Evolutionary conservation across 495 filamentous ascomycete species (phyloP), one percentile per base, ranked within the genome.

Genomic region (Lindgomyces ingoldianus): DNA sequence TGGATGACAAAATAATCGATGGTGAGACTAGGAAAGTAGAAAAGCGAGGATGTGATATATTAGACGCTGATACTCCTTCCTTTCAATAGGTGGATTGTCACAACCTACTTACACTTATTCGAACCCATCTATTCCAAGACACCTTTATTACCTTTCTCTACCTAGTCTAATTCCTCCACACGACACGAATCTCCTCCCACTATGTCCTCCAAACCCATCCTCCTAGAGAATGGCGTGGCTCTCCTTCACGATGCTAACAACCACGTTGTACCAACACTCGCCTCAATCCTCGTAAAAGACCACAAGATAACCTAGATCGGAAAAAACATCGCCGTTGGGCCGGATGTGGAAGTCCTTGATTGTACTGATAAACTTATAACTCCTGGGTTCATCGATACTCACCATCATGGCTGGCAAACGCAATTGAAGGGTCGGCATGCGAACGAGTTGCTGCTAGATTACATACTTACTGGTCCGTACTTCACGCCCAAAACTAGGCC

Each of bases 341-440:
- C 61, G 2, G 44, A 30, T 33, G 21, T 45, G 1, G 63, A 70
- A 21, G 54, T 68, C 4, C 48, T 87, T 16, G 81, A 85, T 65
- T 82, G 78, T 49, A 81, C 75, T 0, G 74, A 76, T 62, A 84
- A 83, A 70, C 83, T 86, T 30, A 73, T 86, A 27, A 78, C 78
- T 0, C 83, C 84, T 1, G 84, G 84, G 0, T 86, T 86, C 69
- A 72, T 86, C 42, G 82, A 85, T 62, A 86, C 84, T 0, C 84
- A 86, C 62, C 79, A 81, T 25, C 83, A 86, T 74, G 71, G 83
- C 9, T 87, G 81, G 82, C 82, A 86, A 71, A 83, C 83, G 0
- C 77, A 74, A 50, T 64, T 82, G 16, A 81, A 77, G 55, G 74
- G 75, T 0, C 61, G 72, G 18, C 74, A 76, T 67, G 72, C 75